Conservation (phyloP, 345 rosid species). For the Camelina laxa region DNA sequence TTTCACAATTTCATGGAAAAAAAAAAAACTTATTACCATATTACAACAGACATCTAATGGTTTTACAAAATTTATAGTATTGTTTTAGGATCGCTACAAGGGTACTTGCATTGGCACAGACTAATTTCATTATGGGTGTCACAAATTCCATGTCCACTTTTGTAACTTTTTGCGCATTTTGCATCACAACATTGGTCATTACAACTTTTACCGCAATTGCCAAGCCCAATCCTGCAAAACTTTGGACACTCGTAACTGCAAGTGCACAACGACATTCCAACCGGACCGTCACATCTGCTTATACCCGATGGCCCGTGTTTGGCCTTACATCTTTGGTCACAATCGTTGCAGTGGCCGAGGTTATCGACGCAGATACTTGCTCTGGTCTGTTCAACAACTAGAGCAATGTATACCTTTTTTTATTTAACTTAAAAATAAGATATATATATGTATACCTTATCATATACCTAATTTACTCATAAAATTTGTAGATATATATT, state of each 20-base stretch:
- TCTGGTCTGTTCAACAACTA: conserved; percentile 18
- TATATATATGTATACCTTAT: too few species aligned
- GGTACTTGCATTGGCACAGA: conserved; percentile 28
- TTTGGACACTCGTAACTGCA: conserved; percentile 1
- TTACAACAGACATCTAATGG: neutral
- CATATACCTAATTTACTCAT: too few species aligned
- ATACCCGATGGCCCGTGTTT: conserved; percentile 32
- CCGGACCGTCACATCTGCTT: neutral
- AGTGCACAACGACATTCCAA: neutral
- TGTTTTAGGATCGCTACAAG: neutral
- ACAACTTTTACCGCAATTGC: neutral
- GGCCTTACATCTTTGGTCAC: conserved; percentile 27
- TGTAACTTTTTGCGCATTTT: conserved; percentile 15
- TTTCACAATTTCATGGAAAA: neutral
- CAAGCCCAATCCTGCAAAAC: neutral
- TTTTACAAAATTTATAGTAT: neutral
- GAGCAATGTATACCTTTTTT: neutral
- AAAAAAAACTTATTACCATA: neutral
- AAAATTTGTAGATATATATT: too few species aligned
- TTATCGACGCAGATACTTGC: neutral
- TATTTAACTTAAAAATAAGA: neutral
- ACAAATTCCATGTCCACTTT: conserved; percentile 34
- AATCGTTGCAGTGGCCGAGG: conserved; percentile 23
- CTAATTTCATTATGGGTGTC: neutral
- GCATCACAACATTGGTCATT: conserved; percentile 9